These are phyloP conservation scores for Phytophthora sansomeana DNA, from an alignment of 352 stramenopile species.

Conservation along the genomic window DNA sequence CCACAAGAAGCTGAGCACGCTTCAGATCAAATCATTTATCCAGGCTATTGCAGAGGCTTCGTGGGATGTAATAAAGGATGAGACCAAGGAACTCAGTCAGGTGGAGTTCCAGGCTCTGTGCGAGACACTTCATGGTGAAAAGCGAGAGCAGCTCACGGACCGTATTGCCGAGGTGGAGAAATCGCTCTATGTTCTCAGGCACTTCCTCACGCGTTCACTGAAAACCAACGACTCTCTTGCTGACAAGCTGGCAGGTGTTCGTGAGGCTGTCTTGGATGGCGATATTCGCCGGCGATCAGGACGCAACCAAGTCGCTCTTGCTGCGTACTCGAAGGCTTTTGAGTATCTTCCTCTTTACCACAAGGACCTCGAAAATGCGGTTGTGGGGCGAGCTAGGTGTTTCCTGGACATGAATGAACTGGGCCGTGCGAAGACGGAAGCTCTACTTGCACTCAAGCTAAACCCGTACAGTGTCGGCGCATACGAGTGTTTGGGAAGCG, in stretches of 20 bases:
- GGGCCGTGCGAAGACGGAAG: constrained; percentile 49
- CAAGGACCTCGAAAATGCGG: constrained; percentile 59
- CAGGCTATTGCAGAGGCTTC: constrained; percentile 75
- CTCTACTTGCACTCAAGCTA: constrained; percentile 57
- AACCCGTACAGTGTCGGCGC: constrained; percentile 75
- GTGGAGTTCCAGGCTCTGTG: constrained; percentile 84
- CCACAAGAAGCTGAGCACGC: constrained; percentile 77
- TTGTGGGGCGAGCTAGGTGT: constrained; percentile 70
- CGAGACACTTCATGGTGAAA: constrained; percentile 56
- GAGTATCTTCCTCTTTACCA: constrained; percentile 72
- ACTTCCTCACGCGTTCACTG: constrained; percentile 67
- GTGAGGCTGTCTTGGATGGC: constrained; percentile 63
- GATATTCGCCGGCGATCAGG: constrained; percentile 59
- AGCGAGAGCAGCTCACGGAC: constrained; percentile 39
- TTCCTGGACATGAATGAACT: constrained; percentile 64
- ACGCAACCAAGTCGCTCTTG: constrained; percentile 63
- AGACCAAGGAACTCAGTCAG: constrained; percentile 57
- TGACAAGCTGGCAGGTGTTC: constrained; percentile 58
- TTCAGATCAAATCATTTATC: constrained; percentile 90
- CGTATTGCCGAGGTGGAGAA: constrained; percentile 47
- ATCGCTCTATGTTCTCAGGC: constrained; percentile 72
- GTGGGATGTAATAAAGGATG: constrained; percentile 61
- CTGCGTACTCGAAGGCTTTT: constrained; percentile 67
- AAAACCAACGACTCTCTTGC: constrained; percentile 60
- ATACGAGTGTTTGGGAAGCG: constrained; percentile 73